Base-by-base conservation (phyloP, 1,139 yeast genomes). In the Yamadazyma kanchanaburiensis region DNA sequence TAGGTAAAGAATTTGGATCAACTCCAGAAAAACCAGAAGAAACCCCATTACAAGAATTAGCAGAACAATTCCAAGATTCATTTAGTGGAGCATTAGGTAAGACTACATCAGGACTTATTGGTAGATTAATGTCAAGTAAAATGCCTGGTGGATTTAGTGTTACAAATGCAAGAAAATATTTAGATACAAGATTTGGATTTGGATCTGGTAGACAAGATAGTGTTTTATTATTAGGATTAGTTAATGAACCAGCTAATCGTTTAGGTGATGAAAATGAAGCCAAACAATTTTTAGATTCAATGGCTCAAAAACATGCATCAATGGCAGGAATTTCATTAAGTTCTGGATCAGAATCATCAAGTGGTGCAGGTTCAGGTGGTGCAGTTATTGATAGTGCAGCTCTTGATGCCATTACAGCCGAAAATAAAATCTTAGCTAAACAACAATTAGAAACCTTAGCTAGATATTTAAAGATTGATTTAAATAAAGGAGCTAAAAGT, bases 121-220 rank as follows among this genome's bases (percentile, higher is more conserved):
- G 95, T 39, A 82, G 96, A 65, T 74, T 91, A 54, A 83, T 89
- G 70, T 81, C 97, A 12, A 83, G 96, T 22, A 91, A 91, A 70
- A 91, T 91, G 97, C 97, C 98, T 36, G 98, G 98, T 74, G 98
- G 98, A 18, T 91, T 89, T 66, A 83, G 95, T 35, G 82, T 88
- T 49, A 83, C 96, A 40, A 66, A 74, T 43, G 95, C 95, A 31
- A 83, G 96, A 71, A 87, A 87, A 59, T 85, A 91, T 64, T 75
- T 91, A 57, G 89, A 84, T 64, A 59, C 89, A 25, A 78, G 91
- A 60, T 91, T 81, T 81, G 98, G 98, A 42, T 74, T 91, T 51
- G 95, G 85, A 41, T 41, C 84, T 27, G 96, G 96, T 46, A 83
- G 98, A 70, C 97, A 89, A 67, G 97, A 91, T 57, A 74, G 94